Evolutionary conservation across 805 yeast genomes (phyloP).

Genomic region (Novakomyces olei): DNA sequence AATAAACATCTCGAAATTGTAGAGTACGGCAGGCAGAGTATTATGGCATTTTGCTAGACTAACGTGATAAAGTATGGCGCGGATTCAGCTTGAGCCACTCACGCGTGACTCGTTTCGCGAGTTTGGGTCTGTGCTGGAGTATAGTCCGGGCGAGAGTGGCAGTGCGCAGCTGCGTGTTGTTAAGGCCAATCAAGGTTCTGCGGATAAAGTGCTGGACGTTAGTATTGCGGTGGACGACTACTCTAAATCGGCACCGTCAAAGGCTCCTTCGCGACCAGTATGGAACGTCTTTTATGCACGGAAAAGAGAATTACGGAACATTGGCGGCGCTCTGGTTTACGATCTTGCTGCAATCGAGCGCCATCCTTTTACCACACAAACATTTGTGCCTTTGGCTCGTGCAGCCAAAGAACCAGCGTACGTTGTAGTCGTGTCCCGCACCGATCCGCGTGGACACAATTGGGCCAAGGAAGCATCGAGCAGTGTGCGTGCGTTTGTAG

Average conservation of each 20-base stretch:
- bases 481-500: constrained; percentile 42
- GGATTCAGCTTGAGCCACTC: no score
- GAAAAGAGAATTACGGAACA: neutral
- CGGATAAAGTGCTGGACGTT: neutral
- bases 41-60: no score
- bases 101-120: no score
- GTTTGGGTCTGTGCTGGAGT: no score
- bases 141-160: no score
- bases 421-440: constrained; percentile 58
- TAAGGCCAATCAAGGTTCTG: constrained; percentile 1
- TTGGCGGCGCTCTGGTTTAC: constrained; percentile 16
- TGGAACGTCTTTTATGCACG: constrained; percentile 1
- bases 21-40: no score
- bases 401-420: constrained; percentile 29
- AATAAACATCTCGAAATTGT: no score
- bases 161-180: no score
- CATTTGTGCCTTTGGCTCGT: constrained; percentile 79
- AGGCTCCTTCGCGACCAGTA: neutral
- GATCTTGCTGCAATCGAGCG: constrained; percentile 53
- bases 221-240: constrained; percentile 45
- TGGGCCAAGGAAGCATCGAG: constrained; percentile 36
- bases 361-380: constrained; percentile 76
- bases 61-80: no score
- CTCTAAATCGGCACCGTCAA: constrained; percentile 21
- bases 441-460: constrained; percentile 17